Conservation (phyloP, 179 eudicot genomes). For the Patellifolia procumbens region DNA sequence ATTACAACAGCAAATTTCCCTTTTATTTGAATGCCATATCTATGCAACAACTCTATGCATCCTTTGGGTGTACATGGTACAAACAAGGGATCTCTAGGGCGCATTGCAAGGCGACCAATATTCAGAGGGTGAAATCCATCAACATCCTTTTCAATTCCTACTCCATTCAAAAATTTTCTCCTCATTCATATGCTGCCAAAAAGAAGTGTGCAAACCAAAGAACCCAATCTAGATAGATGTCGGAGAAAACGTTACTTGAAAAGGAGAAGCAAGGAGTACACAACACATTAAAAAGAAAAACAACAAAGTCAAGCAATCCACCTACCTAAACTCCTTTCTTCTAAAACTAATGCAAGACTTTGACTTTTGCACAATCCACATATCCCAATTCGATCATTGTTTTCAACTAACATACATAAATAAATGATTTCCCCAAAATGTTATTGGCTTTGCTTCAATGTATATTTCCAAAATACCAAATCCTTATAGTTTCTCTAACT, state of each 20-base stretch:
- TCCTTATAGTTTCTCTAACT: too few relatives aligned
- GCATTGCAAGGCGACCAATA: slow-evolving; percentile 88
- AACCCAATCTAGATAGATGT: slow-evolving; percentile 4
- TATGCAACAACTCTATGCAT: slow-evolving; percentile 85
- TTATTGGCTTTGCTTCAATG: too few relatives aligned
- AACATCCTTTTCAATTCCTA: slow-evolving; percentile 87
- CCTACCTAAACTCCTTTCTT: too few relatives aligned
- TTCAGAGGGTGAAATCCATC: slow-evolving; percentile 91
- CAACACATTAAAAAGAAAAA: not conserved
- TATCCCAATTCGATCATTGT: too few relatives aligned
- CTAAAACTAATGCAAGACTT: too few relatives aligned
- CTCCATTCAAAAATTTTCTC: slow-evolving; percentile 73
- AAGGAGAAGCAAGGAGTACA: not conserved
- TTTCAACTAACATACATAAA: too few relatives aligned
- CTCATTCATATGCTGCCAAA: slow-evolving; percentile 83
- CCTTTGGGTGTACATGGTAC: slow-evolving; percentile 98
- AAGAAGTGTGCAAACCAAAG: not conserved
- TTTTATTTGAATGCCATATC: slow-evolving; percentile 68
- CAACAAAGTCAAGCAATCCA: not conserved
- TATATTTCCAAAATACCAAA: too few relatives aligned
- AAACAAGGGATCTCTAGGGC: slow-evolving; percentile 87
- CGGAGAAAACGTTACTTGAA: not conserved
- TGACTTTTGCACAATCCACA: too few relatives aligned
- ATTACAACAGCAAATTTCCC: slow-evolving; percentile 88
- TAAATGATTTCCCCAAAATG: too few relatives aligned